Conservation (phyloP, 805 yeast species). For the Kodamaea lidongshanica region DNA sequence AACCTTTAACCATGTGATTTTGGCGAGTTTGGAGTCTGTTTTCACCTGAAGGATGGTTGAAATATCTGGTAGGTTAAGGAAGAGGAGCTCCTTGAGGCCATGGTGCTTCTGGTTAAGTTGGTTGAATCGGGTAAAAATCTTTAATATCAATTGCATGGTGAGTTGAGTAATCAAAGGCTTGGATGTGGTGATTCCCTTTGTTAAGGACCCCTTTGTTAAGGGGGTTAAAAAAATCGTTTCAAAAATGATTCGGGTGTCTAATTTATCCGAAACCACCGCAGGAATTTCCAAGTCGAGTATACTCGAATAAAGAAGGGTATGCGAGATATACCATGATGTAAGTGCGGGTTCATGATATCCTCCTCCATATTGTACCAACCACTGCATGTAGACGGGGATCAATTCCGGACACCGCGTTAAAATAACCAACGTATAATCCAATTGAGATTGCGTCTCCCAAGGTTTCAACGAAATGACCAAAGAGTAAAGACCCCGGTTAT, state of each 20-base stretch:
- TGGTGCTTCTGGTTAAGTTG: constrained; percentile 25
- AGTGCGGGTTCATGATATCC: constrained; percentile 76
- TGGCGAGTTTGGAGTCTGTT: constrained; percentile 30
- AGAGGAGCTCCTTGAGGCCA: constrained; percentile 22
- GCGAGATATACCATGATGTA: constrained; percentile 79
- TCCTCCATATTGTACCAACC: constrained; percentile 48
- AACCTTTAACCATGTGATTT: constrained; percentile 43
- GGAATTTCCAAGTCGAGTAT: constrained; percentile 58
- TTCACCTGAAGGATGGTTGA: constrained; percentile 36
- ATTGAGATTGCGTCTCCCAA: constrained; percentile 67
- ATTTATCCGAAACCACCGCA: constrained; percentile 5
- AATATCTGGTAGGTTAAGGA: constrained; percentile 45
- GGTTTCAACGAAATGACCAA: constrained; percentile 66
- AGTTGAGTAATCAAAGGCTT: constrained; percentile 55
- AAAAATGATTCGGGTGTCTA: constrained; percentile 26
- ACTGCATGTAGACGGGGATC: constrained; percentile 60
- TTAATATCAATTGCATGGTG: constrained; percentile 52
- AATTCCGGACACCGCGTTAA: constrained; percentile 59
- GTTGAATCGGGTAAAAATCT: constrained; percentile 49
- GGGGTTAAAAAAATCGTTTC: constrained; percentile 64
- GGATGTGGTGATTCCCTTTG: constrained; percentile 46
- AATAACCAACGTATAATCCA: constrained; percentile 46
- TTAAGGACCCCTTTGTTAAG: constrained; percentile 50
- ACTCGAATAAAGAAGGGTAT: constrained; percentile 53
- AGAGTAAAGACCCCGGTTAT: constrained; percentile 63